Evolutionary conservation across 805 yeast genomes (phyloP).

Genomic region (Starmerella potacharoeniae): DNA sequence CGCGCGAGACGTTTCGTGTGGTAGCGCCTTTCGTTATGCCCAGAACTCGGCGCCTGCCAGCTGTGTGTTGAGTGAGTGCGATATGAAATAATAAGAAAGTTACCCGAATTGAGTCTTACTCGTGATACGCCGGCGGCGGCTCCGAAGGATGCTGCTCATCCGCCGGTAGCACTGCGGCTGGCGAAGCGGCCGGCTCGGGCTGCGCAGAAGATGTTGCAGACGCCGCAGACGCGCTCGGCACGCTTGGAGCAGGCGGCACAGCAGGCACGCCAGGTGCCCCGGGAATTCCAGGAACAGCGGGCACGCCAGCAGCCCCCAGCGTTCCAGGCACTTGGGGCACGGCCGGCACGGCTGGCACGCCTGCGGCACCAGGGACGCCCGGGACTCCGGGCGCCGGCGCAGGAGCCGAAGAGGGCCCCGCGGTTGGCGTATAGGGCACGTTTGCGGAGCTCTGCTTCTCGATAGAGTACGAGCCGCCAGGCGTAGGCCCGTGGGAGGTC

Average conservation of each 20-base stretch:
- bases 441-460: not conserved
- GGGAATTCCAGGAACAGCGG: not conserved
- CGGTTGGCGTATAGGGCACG: too few relatives aligned
- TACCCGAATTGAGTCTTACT: not conserved
- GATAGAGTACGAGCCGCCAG: not conserved
- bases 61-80: too few relatives aligned
- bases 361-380: not conserved
- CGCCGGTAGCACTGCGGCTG: not conserved
- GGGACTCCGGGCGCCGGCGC: not conserved
- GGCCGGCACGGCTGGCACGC: not conserved
- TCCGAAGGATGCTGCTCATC: not conserved
- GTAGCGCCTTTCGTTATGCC: too few relatives aligned
- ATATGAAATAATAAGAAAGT: too few relatives aligned
- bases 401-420: too few relatives aligned
- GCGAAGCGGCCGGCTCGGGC: not conserved
- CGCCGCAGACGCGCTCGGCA: not conserved
- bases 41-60: too few relatives aligned
- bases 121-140: conserved; percentile 2
- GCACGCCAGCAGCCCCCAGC: not conserved
- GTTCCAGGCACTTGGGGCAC: not conserved
- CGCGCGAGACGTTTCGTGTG: too few relatives aligned
- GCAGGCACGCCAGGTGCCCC: not conserved
- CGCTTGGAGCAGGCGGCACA: not conserved
- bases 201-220: too few relatives aligned
- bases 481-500: not conserved